Evolutionary conservation across 2,329 filamentous ascomycete species (phyloP).

Genomic region (Paecilomyces niveus): DNA sequence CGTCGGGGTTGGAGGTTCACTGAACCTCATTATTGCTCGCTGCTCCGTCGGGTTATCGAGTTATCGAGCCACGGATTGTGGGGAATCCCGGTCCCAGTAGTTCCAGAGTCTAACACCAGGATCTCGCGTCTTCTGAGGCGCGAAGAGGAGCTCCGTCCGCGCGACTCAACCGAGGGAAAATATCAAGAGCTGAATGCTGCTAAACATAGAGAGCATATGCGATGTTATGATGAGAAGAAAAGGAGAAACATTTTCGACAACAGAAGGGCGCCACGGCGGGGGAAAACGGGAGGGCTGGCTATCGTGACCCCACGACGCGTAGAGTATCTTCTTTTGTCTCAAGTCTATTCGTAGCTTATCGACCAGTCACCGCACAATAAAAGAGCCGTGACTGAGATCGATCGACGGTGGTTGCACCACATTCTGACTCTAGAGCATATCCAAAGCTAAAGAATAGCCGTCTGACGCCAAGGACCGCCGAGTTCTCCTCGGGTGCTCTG

Average conservation of each 20-base stretch:
- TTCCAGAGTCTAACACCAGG: neutral
- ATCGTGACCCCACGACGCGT: neutral
- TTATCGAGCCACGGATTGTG: neutral
- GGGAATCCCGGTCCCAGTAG: neutral
- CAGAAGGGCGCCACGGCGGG: neutral
- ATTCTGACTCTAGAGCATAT: neutral
- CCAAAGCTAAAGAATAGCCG: neutral
- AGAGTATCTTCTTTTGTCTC: neutral
- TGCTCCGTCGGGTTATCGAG: neutral
- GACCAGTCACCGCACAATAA: neutral
- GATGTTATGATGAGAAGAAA: neutral
- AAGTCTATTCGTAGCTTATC: neutral
- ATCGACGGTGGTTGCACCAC: neutral
- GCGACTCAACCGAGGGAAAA: neutral
- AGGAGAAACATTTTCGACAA: neutral
- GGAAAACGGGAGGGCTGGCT: neutral
- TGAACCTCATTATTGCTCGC: neutral
- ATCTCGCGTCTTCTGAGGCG: neutral
- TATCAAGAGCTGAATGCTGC: neutral
- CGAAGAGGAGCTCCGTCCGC: neutral
- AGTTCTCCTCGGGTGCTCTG: neutral
- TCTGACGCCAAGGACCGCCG: neutral
- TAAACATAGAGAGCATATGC: neutral
- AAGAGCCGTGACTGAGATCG: neutral
- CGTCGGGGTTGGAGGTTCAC: neutral